Conservation (phyloP, 1,284 basidiomycete genomes). For the Vanrija humicola region DNA sequence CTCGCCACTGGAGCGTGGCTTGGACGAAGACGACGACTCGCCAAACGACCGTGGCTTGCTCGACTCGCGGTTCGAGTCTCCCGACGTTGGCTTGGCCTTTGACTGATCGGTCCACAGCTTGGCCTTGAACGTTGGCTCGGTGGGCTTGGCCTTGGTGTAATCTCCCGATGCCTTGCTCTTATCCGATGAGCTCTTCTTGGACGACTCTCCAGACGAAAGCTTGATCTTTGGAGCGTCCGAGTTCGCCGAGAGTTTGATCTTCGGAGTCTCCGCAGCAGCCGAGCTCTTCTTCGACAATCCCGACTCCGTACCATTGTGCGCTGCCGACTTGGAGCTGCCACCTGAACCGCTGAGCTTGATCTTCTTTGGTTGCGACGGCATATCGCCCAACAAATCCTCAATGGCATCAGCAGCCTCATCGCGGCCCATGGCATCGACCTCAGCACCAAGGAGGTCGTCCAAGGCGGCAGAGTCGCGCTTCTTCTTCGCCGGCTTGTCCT, state of each 20-base stretch:
- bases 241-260: not conserved
- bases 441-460: slow-evolving; percentile 45
- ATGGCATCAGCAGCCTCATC: slow-evolving; percentile 15
- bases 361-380: slow-evolving; percentile 28
- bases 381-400: slow-evolving; percentile 27
- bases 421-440: slow-evolving; percentile 43
- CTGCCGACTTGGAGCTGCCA: no score
- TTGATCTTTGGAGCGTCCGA: no score
- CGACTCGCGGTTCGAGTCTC: not conserved
- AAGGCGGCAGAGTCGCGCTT: slow-evolving; percentile 15
- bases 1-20: not conserved
- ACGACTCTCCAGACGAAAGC: not conserved
- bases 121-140: slow-evolving; percentile 2
- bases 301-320: no score
- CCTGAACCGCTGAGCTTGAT: slow-evolving; percentile 20
- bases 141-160: not conserved
- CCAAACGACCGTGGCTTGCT: not conserved
- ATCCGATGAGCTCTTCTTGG: not conserved
- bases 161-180: no score
- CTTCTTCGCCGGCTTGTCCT: slow-evolving; percentile 10
- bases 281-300: not conserved
- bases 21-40: not conserved
- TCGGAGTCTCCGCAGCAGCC: not conserved
- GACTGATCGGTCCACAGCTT: slow-evolving; percentile 1
- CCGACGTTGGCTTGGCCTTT: not conserved